Evolutionary conservation across 164 flowering plant genomes (phyloP), one percentile per base, ranked within the genome.

Genomic region (Liriodendron chinense): DNA sequence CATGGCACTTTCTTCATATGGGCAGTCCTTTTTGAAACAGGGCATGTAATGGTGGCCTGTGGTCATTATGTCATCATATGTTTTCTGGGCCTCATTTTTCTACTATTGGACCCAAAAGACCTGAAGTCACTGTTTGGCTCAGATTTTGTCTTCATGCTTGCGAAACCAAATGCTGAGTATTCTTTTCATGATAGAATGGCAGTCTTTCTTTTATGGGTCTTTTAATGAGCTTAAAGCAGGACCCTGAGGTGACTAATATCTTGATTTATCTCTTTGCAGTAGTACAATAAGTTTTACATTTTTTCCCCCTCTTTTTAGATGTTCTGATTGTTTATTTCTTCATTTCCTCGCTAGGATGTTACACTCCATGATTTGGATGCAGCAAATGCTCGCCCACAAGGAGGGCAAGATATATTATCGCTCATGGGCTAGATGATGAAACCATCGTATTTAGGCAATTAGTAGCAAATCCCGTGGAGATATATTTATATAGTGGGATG

Each of bases 351-450:
- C 72, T 80, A 88, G 91, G 91, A 88, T 87, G 89, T 87, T 61
- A 85, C 89, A 7, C 75, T 88, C 26, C 89, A 87, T 75, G 91
- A 88, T 77, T 81, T 88, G 71, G 89, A 88, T 84, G 89, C 88
- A 65, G 91, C 89, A 70, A 88, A 88, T 85, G 89, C 91, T 78
- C 84, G 91, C 21, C 91, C 91, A 70, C 91, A 88, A 85, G 91
- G 91, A 57, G 91, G 91, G 5, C 89, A 87, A 74, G 91, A 88
- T 74, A 87, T 88, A 74, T 77, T 88, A 49, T 88, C 89, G 26
- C 76, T 88, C 28, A 86, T 87, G 89, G 91, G 88, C 64, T 96
- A 93, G 81, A 93, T 95, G 97, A 93, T 92, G 96, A 95, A 95
- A 82, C 98, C 21, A 9, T 56, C 7, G 16, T 23, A 21, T 50